A percentile compares a stretch with the other conserved stretches of the same genome.
Conservation (phyloP, 2,329 filamentous ascomycete species). For the Orbilia brochopaga region DNA sequence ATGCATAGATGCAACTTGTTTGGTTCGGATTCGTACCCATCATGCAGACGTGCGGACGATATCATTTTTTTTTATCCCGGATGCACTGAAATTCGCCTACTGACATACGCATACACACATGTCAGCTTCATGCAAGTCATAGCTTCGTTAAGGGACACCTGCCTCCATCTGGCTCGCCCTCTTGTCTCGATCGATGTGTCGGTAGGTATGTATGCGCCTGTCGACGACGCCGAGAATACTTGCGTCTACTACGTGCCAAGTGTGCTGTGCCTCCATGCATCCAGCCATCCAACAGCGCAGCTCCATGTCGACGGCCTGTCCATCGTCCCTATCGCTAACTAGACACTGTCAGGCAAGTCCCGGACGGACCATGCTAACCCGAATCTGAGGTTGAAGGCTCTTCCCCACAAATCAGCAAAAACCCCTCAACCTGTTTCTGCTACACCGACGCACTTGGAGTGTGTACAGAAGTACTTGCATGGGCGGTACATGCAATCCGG, state of each 20-base stretch:
- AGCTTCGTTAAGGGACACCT: slow-evolving; percentile 1
- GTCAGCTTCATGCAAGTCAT: slow-evolving; percentile 37
- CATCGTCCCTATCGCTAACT: slow-evolving; percentile 22
- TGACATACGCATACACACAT: not conserved
- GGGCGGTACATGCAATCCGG: slow-evolving; percentile 20
- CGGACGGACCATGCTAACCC: slow-evolving; percentile 17
- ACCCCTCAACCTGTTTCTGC: slow-evolving; percentile 52
- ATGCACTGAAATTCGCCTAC: slow-evolving; percentile 8
- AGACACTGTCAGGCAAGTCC: slow-evolving; percentile 45
- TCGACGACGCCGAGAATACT: not conserved
- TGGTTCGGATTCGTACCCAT: no score
- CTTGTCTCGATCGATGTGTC: not conserved
- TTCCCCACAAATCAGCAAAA: slow-evolving; percentile 52
- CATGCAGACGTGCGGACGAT: not conserved
- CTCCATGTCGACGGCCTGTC: slow-evolving; percentile 1
- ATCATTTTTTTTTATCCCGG: slow-evolving; percentile 8
- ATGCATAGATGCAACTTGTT: not conserved
- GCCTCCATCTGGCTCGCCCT: not conserved
- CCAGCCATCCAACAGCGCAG: not conserved
- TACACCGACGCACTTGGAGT: no score
- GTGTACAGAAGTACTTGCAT: no score
- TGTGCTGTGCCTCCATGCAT: slow-evolving; percentile 18
- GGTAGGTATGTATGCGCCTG: not conserved
- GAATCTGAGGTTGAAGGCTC: slow-evolving; percentile 42
- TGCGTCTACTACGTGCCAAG: slow-evolving; percentile 7